Conservation (phyloP, 176 grass and related monocot genomes). For the Aechmea fasciata region DNA sequence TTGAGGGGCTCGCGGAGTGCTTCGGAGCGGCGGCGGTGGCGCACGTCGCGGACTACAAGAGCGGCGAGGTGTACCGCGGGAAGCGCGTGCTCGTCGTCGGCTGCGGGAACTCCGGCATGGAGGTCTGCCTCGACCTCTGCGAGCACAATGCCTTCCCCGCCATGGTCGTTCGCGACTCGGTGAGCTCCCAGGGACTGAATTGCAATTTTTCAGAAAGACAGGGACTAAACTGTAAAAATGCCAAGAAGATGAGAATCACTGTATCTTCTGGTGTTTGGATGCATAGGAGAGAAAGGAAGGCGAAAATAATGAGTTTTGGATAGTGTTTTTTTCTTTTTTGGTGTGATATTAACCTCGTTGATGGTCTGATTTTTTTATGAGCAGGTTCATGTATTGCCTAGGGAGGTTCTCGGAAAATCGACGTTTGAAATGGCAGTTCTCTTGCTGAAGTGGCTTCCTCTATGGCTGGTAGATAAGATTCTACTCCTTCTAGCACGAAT, state of each 20-base stretch:
- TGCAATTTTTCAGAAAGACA: too few species aligned
- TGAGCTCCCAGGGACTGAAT: slow-evolving; percentile 9
- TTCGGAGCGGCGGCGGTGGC: slow-evolving; percentile 24
- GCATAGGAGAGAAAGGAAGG: too few species aligned
- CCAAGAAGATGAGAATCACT: too few species aligned
- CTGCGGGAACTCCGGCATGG: slow-evolving; percentile 88
- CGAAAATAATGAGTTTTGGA: not conserved
- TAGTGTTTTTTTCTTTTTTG: not conserved
- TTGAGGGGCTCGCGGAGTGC: slow-evolving; percentile 36
- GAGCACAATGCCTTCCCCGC: slow-evolving; percentile 43
- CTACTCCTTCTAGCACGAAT: slow-evolving; percentile 54
- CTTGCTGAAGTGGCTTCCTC: slow-evolving; percentile 67
- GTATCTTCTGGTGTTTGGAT: too few species aligned
- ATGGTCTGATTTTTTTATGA: not conserved
- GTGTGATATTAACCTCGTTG: not conserved
- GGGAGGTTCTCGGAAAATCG: slow-evolving; percentile 65
- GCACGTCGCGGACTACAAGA: slow-evolving; percentile 59
- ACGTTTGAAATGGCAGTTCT: slow-evolving; percentile 67
- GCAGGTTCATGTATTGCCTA: slow-evolving; percentile 58
- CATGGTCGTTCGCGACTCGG: slow-evolving; percentile 80
- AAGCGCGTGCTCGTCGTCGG: slow-evolving; percentile 69
- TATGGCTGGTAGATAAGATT: slow-evolving; percentile 69
- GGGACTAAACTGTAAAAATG: too few species aligned
- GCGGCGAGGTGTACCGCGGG: slow-evolving; percentile 41
- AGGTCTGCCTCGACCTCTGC: slow-evolving; percentile 73